These are phyloP conservation scores for Hygrophoropsis aurantiaca DNA, from an alignment of 768 basidiomycete species.

Conservation along the genomic window DNA sequence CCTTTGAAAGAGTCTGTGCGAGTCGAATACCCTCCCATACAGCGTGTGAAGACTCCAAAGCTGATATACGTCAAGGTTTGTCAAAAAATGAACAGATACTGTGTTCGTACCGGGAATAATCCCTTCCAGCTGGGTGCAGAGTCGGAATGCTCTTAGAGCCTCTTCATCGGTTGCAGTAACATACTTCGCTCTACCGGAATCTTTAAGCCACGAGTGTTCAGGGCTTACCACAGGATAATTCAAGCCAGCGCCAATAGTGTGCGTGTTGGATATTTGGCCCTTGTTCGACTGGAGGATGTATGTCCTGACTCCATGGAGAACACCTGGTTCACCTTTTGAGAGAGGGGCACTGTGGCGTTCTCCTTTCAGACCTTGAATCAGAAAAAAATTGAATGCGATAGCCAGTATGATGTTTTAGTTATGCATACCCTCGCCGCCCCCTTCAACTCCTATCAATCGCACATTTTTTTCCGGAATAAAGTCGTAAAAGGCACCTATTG, in stretches of 20 bases:
- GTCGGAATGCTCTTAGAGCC: conserved; percentile 87
- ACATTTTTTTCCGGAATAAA: conserved; percentile 90
- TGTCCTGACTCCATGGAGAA: conserved; percentile 93
- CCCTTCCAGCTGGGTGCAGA: conserved; percentile 90
- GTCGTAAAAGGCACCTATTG: conserved; percentile 97
- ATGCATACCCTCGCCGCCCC: conserved; percentile 86
- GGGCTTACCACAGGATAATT: conserved; percentile 98
- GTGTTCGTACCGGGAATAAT: conserved; percentile 82
- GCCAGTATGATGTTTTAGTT: not conserved
- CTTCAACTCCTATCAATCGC: conserved; percentile 90
- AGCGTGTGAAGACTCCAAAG: conserved; percentile 93
- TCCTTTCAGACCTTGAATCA: conserved; percentile 69
- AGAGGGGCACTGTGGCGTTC: conserved; percentile 93
- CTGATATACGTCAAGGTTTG: conserved; percentile 37
- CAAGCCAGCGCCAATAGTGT: conserved; percentile 95
- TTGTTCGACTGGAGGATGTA: conserved; percentile 87
- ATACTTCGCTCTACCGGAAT: conserved; percentile 91
- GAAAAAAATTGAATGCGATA: not conserved
- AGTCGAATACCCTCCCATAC: conserved; percentile 89
- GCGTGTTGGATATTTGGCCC: conserved; percentile 96
- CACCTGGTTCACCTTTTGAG: conserved; percentile 87
- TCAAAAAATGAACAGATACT: not conserved
- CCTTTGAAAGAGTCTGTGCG: conserved; percentile 82
- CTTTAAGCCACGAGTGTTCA: conserved; percentile 97
- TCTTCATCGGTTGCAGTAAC: conserved; percentile 94